These are phyloP conservation scores for Stropharia rugosoannulata DNA, from an alignment of 768 basidiomycete genomes.

Conservation along the genomic window DNA sequence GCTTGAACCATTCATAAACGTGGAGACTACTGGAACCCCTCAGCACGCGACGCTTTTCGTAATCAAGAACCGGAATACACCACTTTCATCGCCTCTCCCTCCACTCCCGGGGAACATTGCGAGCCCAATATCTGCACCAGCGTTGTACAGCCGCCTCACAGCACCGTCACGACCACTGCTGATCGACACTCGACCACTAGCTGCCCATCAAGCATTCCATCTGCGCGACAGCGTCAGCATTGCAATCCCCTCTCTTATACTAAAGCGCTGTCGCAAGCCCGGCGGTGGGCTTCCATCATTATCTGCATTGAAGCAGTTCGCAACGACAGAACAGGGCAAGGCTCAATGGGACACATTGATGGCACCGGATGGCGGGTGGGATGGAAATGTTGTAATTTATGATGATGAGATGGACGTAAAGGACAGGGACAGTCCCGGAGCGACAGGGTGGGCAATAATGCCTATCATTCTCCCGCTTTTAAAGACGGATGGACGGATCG, in stretches of 20 bases:
- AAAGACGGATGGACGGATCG: conserved; percentile 45
- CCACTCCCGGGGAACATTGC: conserved; percentile 22
- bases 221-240: conserved; percentile 76
- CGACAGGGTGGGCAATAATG: conserved; percentile 72
- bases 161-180: conserved; percentile 61
- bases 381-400: conserved; percentile 75
- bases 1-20: background rate
- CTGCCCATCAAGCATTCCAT: conserved; percentile 63
- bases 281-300: conserved; percentile 65
- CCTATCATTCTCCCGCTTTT: conserved; percentile 62
- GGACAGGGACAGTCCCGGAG: conserved; percentile 51
- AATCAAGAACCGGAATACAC: conserved; percentile 12
- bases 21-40: background rate
- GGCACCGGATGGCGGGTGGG: conserved; percentile 53
- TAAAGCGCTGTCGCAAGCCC: conserved; percentile 79
- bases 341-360: conserved; percentile 68
- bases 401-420: conserved; percentile 75
- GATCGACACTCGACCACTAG: conserved; percentile 78
- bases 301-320: conserved; percentile 73
- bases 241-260: conserved; percentile 86
- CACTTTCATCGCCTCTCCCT: conserved; percentile 16
- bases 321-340: conserved; percentile 78
- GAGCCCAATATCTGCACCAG: conserved; percentile 42
- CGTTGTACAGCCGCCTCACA: conserved; percentile 48
- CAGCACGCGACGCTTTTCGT: conserved; percentile 18